phyloP scores from a whole-genome alignment of 441 rosid species.

The Arabidopsis lyrata region DNA sequence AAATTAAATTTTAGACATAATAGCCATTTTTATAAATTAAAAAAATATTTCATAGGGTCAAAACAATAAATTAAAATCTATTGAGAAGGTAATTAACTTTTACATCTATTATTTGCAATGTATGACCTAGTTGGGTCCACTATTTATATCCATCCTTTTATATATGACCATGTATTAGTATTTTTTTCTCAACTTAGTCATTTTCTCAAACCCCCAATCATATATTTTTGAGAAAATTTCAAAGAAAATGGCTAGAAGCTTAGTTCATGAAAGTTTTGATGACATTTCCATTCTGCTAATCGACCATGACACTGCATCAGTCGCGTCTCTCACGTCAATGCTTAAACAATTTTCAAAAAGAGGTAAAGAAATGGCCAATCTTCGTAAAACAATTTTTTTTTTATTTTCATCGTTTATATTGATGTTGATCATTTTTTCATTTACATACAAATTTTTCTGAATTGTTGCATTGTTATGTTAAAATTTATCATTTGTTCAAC shows the following conservation, averaged over 20 bases:
- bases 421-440: neutral
- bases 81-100: neutral
- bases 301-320: constrained; percentile 27
- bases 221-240: neutral
- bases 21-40: neutral
- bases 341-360: constrained; percentile 2
- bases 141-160: neutral
- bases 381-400: neutral
- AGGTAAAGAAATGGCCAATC: neutral
- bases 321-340: constrained; percentile 15
- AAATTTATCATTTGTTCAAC: neutral
- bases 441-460: neutral
- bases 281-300: constrained; percentile 21
- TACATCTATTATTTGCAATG: neutral
- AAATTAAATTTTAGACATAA: neutral
- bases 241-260: constrained; percentile 5
- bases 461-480: neutral
- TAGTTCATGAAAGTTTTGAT: neutral
- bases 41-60: neutral
- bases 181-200: neutral
- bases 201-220: neutral
- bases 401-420: neutral
- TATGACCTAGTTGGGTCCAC: neutral
- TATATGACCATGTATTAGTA: neutral
- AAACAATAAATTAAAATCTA: neutral